Conservation (phyloP, 345 rosid genomes). For the Salix koriyanagi region DNA sequence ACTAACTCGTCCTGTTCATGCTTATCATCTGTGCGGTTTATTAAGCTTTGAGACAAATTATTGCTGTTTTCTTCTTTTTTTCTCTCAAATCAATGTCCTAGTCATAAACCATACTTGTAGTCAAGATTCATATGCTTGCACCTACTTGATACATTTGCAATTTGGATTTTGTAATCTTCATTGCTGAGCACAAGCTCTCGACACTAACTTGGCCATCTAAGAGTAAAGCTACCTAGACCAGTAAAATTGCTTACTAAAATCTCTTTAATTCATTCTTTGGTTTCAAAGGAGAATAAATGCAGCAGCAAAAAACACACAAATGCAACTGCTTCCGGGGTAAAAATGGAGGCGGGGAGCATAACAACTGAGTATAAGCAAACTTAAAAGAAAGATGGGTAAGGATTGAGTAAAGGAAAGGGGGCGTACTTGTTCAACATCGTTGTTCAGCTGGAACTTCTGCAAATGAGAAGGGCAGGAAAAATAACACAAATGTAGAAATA, state of each 20-base stretch:
- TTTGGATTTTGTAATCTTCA: no score
- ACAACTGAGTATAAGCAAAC: no score
- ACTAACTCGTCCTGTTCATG: background rate
- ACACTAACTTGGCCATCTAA: background rate
- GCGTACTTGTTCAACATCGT: no score
- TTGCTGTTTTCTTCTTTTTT: background rate
- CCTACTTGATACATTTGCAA: no score
- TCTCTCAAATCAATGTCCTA: background rate
- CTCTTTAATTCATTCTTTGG: background rate
- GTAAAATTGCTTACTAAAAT: background rate
- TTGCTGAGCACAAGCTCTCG: no score
- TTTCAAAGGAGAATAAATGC: slow-evolving; percentile 34
- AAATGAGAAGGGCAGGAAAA: no score
- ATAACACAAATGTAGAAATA: no score
- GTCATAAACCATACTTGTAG: background rate
- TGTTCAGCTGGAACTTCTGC: no score
- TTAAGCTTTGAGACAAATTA: background rate
- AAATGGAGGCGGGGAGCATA: no score
- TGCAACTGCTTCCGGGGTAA: no score
- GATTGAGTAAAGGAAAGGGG: no score
- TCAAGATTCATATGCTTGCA: background rate
- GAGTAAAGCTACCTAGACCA: background rate
- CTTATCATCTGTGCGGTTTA: background rate
- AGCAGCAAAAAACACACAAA: slow-evolving; percentile 2
- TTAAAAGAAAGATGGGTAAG: no score